These are phyloP conservation scores for Bolboschoenoplectus hybrid DNA, from an alignment of 202 grass and related monocot genomes.

Conservation along the genomic window DNA sequence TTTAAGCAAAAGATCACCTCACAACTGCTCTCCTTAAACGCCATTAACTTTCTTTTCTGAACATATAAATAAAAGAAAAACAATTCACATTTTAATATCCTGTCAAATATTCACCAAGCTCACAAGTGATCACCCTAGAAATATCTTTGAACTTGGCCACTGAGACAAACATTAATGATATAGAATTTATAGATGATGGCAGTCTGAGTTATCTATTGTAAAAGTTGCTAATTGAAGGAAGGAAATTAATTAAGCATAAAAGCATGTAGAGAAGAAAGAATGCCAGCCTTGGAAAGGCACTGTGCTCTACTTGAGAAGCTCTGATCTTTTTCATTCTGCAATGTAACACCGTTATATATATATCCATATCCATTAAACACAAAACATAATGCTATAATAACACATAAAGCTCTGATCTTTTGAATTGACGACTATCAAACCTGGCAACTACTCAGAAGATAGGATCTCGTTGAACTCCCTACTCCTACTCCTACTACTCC, in stretches of 20 bases:
- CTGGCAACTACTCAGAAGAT: too few species aligned
- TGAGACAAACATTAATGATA: background rate
- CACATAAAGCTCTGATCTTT: too few species aligned
- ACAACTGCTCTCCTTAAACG: background rate
- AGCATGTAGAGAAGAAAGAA: background rate
- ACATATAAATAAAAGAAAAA: background rate
- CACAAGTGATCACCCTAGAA: background rate
- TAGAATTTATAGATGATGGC: slow-evolving; percentile 6
- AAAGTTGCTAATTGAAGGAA: background rate
- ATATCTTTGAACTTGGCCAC: background rate
- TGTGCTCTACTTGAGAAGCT: background rate
- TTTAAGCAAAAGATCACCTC: background rate
- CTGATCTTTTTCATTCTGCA: slow-evolving; percentile 22
- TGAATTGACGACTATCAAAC: too few species aligned
- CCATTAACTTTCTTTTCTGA: background rate
- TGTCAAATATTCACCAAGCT: background rate
- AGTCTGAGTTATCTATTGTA: background rate
- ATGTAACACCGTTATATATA: background rate
- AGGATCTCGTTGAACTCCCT: too few species aligned
- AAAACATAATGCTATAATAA: background rate
- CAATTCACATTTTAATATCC: background rate
- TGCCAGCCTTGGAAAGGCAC: background rate
- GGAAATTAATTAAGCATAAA: background rate
- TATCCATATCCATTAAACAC: background rate
- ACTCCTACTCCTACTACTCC: too few species aligned